phyloP scores from a whole-genome alignment of 257 asterid species.

The Voacanga thouarsii region DNA sequence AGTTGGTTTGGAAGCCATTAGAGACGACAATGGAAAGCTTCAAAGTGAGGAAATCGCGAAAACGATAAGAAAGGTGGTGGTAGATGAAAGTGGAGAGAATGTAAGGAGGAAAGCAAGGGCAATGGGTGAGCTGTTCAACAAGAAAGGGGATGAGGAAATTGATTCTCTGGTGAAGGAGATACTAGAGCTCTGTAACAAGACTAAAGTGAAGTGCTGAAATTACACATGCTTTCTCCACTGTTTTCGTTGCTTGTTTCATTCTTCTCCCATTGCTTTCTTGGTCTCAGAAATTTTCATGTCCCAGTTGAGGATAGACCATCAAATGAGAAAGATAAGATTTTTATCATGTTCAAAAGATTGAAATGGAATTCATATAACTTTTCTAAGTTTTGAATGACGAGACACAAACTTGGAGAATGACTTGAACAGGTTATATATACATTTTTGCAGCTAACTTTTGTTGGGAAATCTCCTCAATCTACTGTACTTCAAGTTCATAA shows the following conservation, averaged over 20 bases:
- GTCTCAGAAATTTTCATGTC: too few relatives aligned
- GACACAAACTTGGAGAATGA: too few relatives aligned
- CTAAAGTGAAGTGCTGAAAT: background rate
- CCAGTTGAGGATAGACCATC: too few relatives aligned
- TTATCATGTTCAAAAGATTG: too few relatives aligned
- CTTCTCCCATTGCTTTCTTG: background rate
- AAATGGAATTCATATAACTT: too few relatives aligned
- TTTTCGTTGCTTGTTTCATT: background rate
- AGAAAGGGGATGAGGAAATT: conserved; percentile 24
- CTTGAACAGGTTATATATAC: too few relatives aligned
- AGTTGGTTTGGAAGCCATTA: conserved; percentile 24
- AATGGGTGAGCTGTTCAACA: conserved; percentile 10
- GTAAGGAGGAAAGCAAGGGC: conserved; percentile 22
- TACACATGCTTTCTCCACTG: background rate
- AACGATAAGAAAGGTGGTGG: conserved; percentile 22
- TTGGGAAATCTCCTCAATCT: too few relatives aligned
- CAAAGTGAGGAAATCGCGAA: conserved; percentile 16
- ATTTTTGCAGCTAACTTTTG: too few relatives aligned
- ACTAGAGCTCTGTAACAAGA: conserved; percentile 1
- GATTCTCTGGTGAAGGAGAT: conserved; percentile 16
- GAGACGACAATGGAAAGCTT: conserved; percentile 22
- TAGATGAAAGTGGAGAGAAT: conserved; percentile 22
- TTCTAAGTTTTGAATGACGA: too few relatives aligned
- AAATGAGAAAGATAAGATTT: too few relatives aligned
- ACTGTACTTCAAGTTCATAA: too few relatives aligned